Base-by-base conservation (phyloP, 2,329 filamentous ascomycete species). In the Fusarium papillatum region DNA sequence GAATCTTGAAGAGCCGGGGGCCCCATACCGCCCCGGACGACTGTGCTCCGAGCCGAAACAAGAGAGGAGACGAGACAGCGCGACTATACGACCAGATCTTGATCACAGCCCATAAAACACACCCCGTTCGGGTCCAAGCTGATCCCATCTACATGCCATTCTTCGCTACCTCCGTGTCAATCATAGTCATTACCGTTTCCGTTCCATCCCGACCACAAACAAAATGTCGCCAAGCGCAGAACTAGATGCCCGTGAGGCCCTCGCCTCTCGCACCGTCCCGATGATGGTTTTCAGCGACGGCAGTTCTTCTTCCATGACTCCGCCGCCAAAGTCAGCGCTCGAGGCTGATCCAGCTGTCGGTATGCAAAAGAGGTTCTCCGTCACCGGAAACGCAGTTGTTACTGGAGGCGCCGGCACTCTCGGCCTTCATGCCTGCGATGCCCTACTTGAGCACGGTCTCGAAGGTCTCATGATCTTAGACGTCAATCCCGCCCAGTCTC, bases 391-490 rank as follows among this genome's bases (percentile, higher is more conserved):
- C 26, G 69, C 69, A 43, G 78, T 83, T 87, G 88, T 94, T 16
- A 94, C 93, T 0, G 93, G 93, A 22, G 93, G 93, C 38, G 70
- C 73, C 4, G 76, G 76, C 9, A 63, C 60, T 7, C 59, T 78
- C 29, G 76, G 73, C 17, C 50, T 73, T 4, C 24, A 57, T 2
- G 92, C 90, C 8, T 86, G 92, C 22, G 85, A 87, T 67, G 93
- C 92, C 3, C 87, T 95, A n/a, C 19, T 89, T 94, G 41, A 95
- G 81, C 93, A 95, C 79, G 93, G 93, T 11, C 85, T 91, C 2
- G 80, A 84, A 0, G 90, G 89, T 3, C 83, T 94, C 17, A 87
- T 87, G 46, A 86, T 95, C 29, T 90, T 93, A 80, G 93, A 94
- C 79, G 79, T 92, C 17, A 85, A 89, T 78, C 79, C 84, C 8